Percentiles rank a stretch among this genome's conserved stretches.
These are phyloP conservation scores for Jamesozyma spencerorum DNA, from an alignment of 805 yeast genomes.

Conservation along the genomic window DNA sequence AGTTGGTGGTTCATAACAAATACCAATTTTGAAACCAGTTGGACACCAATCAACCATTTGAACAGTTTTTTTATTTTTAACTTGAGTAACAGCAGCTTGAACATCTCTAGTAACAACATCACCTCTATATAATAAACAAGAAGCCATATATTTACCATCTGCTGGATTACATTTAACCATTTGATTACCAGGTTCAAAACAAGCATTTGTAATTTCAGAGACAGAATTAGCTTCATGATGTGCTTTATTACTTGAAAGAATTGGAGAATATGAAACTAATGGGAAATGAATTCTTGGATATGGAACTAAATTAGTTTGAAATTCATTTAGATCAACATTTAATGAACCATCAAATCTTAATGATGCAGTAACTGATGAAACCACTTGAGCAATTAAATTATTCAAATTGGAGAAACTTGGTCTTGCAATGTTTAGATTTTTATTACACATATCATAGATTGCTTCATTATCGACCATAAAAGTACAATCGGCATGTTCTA, in stretches of 20 bases:
- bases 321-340: slow-evolving; percentile 95
- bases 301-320: slow-evolving; percentile 97
- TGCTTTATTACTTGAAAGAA: slow-evolving; percentile 82
- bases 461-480: slow-evolving; percentile 99
- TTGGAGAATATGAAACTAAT: slow-evolving; percentile 95
- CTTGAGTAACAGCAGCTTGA: slow-evolving; percentile 88
- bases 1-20: slow-evolving; percentile 96
- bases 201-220: slow-evolving; percentile 90
- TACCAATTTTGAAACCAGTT: slow-evolving; percentile 98
- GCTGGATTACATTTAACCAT: slow-evolving; percentile 99
- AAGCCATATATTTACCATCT: slow-evolving; percentile 96
- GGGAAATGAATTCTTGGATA: slow-evolving; percentile 99
- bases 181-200: slow-evolving; percentile 98
- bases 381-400: slow-evolving; percentile 93
- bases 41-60: slow-evolving; percentile 99
- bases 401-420: slow-evolving; percentile 83
- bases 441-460: slow-evolving; percentile 95
- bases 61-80: slow-evolving; percentile 89
- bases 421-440: slow-evolving; percentile 86
- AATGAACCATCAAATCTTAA: slow-evolving; percentile 95
- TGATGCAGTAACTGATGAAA: slow-evolving; percentile 95
- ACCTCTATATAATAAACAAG: slow-evolving; percentile 95
- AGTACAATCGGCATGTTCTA: slow-evolving; percentile 98
- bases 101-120: slow-evolving; percentile 98
- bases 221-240: slow-evolving; percentile 94